Evolutionary conservation across 2,329 filamentous ascomycete genomes (phyloP).

Genomic region (Colletotrichum magnum): DNA sequence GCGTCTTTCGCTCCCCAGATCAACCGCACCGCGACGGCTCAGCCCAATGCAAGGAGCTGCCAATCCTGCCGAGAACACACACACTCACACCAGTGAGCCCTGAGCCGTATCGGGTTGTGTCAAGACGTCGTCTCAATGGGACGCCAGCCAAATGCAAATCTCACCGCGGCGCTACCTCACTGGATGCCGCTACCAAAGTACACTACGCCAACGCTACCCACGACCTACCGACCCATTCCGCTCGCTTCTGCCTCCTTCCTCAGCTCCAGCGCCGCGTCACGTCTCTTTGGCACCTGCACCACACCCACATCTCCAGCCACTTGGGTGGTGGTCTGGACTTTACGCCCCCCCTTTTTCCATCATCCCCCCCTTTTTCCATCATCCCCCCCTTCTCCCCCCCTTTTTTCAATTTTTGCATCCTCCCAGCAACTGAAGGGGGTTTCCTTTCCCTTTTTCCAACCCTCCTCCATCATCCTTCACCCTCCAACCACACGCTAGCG

Average conservation of each 20-base stretch:
- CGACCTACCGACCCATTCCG: conserved; percentile 33
- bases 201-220: conserved; percentile 25
- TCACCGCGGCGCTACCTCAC: conserved; percentile 28
- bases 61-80: conserved; percentile 17
- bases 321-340: conserved; percentile 28
- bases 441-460: conserved; percentile 19
- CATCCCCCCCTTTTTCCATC: conserved; percentile 14
- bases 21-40: conserved; percentile 17
- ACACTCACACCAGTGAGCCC: conserved; percentile 23
- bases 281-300: conserved; percentile 30
- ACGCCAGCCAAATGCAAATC: conserved; percentile 37
- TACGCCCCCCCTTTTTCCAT: conserved; percentile 19
- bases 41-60: conserved; percentile 12
- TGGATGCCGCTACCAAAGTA: conserved; percentile 27
- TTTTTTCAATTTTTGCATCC: conserved; percentile 30
- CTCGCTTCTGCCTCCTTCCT: conserved; percentile 19
- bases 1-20: conserved; percentile 13
- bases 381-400: conserved; percentile 1
- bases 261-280: conserved; percentile 16
- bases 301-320: conserved; percentile 28
- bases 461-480: conserved; percentile 16
- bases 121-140: background rate
- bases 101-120: background rate
- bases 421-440: conserved; percentile 21
- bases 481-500: conserved; percentile 35